A percentile compares a stretch with the other conserved stretches of the same genome.
Evolutionary conservation across 176 grass and related monocot genomes (phyloP).

Genomic region (Aegilops umbellulata): DNA sequence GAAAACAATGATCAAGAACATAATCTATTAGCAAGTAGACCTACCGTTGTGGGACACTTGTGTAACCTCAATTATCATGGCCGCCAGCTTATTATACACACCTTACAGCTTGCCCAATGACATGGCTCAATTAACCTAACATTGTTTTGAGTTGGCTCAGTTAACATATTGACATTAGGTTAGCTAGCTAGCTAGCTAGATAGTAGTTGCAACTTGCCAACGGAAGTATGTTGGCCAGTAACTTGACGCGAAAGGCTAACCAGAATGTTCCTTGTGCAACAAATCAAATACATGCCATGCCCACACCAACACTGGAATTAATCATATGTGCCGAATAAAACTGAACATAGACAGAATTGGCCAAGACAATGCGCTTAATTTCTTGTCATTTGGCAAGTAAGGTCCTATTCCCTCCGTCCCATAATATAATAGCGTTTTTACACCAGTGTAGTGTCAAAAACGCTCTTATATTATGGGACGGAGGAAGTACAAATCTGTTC

Average conservation of each 20-base stretch:
- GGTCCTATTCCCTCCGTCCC: too few species aligned
- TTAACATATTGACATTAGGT: conserved; percentile 13
- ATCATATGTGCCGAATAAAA: background rate
- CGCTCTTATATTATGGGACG: too few species aligned
- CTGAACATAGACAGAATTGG: background rate
- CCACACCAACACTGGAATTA: background rate
- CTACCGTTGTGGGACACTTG: conserved; percentile 19
- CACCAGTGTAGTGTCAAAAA: too few species aligned
- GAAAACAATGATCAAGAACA: background rate
- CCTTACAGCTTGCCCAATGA: conserved; percentile 6
- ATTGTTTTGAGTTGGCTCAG: background rate
- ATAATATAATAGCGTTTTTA: too few species aligned
- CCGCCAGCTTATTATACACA: conserved; percentile 11
- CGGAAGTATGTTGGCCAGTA: background rate
- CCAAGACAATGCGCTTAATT: background rate
- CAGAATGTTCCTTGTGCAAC: conserved; percentile 8
- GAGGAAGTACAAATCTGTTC: background rate
- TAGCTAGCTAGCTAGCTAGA: background rate
- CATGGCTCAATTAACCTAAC: background rate
- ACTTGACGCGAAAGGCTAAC: conserved; percentile 19
- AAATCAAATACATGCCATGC: background rate
- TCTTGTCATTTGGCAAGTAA: background rate
- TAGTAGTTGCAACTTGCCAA: conserved; percentile 17
- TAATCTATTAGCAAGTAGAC: conserved; percentile 23
- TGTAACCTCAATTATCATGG: conserved; percentile 15